Percentiles rank a stretch among this genome's conserved stretches.
Evolutionary conservation across 129 eudicot species (phyloP).

Genomic region (Chrysanthemum lavandulifolium): DNA sequence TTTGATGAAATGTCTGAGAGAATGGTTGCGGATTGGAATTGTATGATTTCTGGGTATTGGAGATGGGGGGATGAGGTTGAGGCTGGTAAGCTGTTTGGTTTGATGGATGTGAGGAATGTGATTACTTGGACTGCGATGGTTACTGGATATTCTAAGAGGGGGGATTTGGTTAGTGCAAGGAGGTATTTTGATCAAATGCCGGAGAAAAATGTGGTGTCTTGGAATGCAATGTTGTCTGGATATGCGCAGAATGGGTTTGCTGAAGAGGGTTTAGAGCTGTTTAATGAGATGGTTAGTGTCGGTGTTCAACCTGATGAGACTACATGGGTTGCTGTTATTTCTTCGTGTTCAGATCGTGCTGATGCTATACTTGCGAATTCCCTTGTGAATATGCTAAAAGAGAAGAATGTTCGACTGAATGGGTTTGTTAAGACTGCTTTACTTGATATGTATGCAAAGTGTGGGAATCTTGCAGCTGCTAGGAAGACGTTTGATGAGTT

Average conservation of each 20-base stretch:
- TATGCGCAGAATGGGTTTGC: constrained; percentile 69
- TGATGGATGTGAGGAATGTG: constrained; percentile 68
- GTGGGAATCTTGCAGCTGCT: constrained; percentile 70
- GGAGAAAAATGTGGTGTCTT: constrained; percentile 63
- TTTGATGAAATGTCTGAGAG: constrained; percentile 83
- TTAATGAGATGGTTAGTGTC: constrained; percentile 45
- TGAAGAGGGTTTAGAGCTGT: constrained; percentile 50
- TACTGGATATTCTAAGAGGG: constrained; percentile 56
- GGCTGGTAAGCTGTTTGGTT: constrained; percentile 55
- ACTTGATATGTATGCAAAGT: constrained; percentile 81
- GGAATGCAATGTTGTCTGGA: constrained; percentile 92
- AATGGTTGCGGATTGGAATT: constrained; percentile 67
- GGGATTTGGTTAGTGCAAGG: constrained; percentile 62
- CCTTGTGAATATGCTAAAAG: constrained; percentile 46
- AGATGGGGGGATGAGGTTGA: constrained; percentile 57
- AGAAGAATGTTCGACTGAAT: constrained; percentile 38
- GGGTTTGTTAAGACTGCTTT: constrained; percentile 64
- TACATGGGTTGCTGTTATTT: constrained; percentile 73
- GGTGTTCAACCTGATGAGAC: constrained; percentile 63
- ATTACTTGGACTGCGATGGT: constrained; percentile 88
- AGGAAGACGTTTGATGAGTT: constrained; percentile 55
- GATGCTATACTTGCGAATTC: constrained; percentile 53
- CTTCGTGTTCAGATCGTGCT: constrained; percentile 56
- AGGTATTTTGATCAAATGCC: constrained; percentile 65
- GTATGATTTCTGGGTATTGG: constrained; percentile 87